Percentiles rank a stretch among this genome's conserved stretches.
These are phyloP conservation scores for Candida hungchunana DNA, from an alignment of 805 yeast genomes.

Conservation along the genomic window DNA sequence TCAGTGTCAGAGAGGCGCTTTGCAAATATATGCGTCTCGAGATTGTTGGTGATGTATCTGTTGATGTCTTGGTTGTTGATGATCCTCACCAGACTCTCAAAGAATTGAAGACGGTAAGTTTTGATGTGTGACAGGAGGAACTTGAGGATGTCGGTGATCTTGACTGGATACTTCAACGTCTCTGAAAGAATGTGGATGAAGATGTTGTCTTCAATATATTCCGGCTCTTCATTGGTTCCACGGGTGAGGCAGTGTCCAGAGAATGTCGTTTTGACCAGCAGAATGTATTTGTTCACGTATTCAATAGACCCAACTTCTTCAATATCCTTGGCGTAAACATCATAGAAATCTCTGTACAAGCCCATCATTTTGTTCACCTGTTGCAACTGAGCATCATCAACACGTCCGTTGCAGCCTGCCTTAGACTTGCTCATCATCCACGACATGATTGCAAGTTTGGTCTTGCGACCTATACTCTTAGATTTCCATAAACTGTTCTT, in stretches of 20 bases:
- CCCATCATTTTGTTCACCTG: too few species aligned
- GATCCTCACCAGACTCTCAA: conserved; percentile 10
- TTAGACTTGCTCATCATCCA: too few species aligned
- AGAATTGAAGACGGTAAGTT: conserved; percentile 12
- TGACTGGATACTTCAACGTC: conserved; percentile 8
- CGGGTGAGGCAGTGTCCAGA: conserved; percentile 10
- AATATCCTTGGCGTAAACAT: too few species aligned
- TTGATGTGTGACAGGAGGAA: conserved; percentile 16
- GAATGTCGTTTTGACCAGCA: conserved; percentile 17
- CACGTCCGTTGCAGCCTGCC: too few species aligned
- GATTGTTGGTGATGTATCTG: conserved; percentile 19
- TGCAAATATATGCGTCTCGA: conserved; percentile 23
- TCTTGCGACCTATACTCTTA: too few species aligned
- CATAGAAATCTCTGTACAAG: too few species aligned
- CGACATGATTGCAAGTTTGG: too few species aligned
- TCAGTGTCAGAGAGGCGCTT: conserved; percentile 4
- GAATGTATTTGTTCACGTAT: conserved; percentile 15
- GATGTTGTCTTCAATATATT: conserved; percentile 9
- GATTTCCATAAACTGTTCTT: too few species aligned
- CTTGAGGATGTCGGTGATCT: conserved; percentile 17
- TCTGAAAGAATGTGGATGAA: conserved; percentile 10
- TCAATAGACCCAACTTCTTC: too few species aligned
- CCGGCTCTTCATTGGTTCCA: conserved; percentile 3
- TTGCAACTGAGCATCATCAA: too few species aligned
- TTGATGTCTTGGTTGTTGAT: conserved; percentile 4